Evolutionary conservation across 2,329 filamentous ascomycete genomes (phyloP), one percentile per base, ranked within the genome.

Genomic region (Fusarium sarcochroum): DNA sequence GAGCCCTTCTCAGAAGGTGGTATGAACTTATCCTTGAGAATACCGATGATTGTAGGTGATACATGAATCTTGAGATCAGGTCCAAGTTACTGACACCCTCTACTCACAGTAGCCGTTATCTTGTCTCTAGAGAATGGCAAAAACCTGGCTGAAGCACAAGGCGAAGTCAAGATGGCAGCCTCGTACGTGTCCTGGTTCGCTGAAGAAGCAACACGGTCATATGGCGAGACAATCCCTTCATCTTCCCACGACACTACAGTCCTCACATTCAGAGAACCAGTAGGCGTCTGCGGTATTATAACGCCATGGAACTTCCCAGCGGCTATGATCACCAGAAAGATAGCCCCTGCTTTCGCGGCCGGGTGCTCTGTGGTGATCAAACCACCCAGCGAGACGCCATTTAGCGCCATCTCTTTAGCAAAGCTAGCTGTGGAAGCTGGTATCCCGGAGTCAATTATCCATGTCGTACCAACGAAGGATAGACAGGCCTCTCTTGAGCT

Each of bases 321-420:
- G 38, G 63, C 72, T 59, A 73, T 74, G 61, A 74, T 73, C 57
- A 69, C 69, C 17, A 57, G 82, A 40, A 84, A 84, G 68, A 77
- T 80, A 17, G 81, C 77, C 4, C 79, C 87, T 4, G 87, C 87
- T 3, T 81, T 93, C 30, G 91, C 91, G 18, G 90, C 90, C 25
- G 91, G 91, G 35, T 93, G 90, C 78, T 91, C 90, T 3, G 92
- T 94, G 87, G 84, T 94, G 27, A 84, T 87, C 25, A 93, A 93
- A 80, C 89, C 90, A 3, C 89, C 87, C 10, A 90, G 90, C 4
- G 90, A 93, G 77, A 93, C 92, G 3, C 91, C 91, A 0, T 87
- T 92, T 75, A 92, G 90, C 38, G 87, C 89, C 5, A 87, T 92
- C 30, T 89, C 90, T 3, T 80, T 94, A n/a, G 90, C 89, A 5